Conservation (phyloP, 108 stramenopile species). For the Skeletonema costatum region DNA sequence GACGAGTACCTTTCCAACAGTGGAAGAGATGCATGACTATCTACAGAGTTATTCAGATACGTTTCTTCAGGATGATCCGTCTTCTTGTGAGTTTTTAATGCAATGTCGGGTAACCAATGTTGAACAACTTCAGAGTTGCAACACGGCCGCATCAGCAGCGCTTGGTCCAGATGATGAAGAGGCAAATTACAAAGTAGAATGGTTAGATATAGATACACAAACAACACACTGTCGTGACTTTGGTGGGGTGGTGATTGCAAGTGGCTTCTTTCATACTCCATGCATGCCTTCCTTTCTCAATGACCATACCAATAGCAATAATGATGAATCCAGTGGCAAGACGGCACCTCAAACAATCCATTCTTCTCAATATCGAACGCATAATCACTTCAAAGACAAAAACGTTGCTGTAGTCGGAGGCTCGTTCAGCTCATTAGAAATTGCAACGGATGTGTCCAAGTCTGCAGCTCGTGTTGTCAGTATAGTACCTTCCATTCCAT, state of each 20-base stretch:
- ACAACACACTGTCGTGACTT: conserved; percentile 48
- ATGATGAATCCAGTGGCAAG: conserved; percentile 3
- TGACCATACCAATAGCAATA: conserved; percentile 1
- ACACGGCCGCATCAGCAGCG: background rate
- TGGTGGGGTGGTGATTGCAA: conserved; percentile 68
- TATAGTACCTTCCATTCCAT: conserved; percentile 62
- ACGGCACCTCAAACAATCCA: conserved; percentile 50
- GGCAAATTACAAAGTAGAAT: conserved; percentile 58
- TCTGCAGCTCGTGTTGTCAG: conserved; percentile 53
- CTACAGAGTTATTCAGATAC: conserved; percentile 52
- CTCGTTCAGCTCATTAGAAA: conserved; percentile 69
- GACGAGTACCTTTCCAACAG: conserved; percentile 61
- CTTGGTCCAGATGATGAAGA: background rate
- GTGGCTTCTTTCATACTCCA: conserved; percentile 70
- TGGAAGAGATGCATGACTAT: conserved; percentile 61
- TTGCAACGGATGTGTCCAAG: conserved; percentile 60
- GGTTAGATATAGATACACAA: conserved; percentile 47
- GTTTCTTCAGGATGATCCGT: conserved; percentile 36
- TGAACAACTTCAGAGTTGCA: conserved; percentile 14
- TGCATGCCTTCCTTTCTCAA: conserved; percentile 44
- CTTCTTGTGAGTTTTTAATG: conserved; percentile 39
- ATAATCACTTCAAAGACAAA: conserved; percentile 37
- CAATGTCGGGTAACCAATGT: conserved; percentile 62
- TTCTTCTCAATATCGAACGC: conserved; percentile 48
- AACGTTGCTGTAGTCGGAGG: conserved; percentile 63